phyloP scores from a whole-genome alignment of 2,329 filamentous ascomycete species.

The Scopulariopsis brevicaulis region DNA sequence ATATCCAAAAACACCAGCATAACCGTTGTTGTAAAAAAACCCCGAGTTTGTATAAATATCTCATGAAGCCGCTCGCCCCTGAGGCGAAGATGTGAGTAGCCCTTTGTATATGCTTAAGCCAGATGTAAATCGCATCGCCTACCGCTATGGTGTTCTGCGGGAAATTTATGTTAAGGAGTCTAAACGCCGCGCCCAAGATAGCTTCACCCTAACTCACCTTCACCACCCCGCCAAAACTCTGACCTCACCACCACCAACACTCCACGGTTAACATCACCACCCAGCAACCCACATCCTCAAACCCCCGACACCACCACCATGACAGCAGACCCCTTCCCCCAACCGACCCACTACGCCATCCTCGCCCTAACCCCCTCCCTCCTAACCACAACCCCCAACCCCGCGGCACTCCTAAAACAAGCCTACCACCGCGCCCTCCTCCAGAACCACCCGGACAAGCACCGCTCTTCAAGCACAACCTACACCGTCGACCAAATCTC shows the following conservation, averaged over 20 bases:
- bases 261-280: neutral
- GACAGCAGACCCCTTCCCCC: conserved; percentile 6
- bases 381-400: conserved; percentile 29
- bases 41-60: too few relatives aligned
- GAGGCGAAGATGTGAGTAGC: too few relatives aligned
- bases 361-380: conserved; percentile 41
- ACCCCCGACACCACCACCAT: neutral
- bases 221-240: neutral
- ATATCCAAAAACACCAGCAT: too few relatives aligned
- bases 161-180: too few relatives aligned
- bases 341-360: conserved; percentile 47
- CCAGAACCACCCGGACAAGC: conserved; percentile 55
- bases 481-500: conserved; percentile 55
- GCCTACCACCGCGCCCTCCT: conserved; percentile 56
- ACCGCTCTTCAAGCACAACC: conserved; percentile 5
- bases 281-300: neutral
- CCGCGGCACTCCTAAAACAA: conserved; percentile 40
- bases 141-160: too few relatives aligned
- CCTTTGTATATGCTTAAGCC: too few relatives aligned
- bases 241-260: neutral
- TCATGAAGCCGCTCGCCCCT: too few relatives aligned
- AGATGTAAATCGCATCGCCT: too few relatives aligned
- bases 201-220: neutral
- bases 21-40: too few relatives aligned
- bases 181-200: neutral